Conservation (phyloP, 768 basidiomycete genomes). For the Mrakia blollopis region DNA sequence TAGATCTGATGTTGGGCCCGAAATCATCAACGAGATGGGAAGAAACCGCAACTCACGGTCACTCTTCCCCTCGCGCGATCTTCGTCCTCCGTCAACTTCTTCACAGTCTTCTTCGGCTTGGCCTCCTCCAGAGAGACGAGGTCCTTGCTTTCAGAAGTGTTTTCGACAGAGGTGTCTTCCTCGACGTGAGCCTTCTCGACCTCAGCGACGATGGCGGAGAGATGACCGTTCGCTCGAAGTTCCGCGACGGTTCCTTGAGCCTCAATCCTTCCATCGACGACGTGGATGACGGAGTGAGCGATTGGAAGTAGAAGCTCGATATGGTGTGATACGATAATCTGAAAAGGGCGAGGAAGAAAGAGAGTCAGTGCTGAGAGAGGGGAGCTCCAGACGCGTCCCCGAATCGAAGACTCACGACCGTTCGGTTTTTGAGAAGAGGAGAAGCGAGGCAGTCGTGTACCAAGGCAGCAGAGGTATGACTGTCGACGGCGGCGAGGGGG, state of each 20-base stretch:
- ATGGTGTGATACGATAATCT: constrained; percentile 67
- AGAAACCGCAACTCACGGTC: neutral
- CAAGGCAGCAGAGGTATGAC: constrained; percentile 27
- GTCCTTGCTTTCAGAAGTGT: neutral
- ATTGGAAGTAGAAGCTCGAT: constrained; percentile 74
- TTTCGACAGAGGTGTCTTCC: constrained; percentile 10
- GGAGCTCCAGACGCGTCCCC: neutral
- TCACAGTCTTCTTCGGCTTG: constrained; percentile 15
- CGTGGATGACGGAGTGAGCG: constrained; percentile 65
- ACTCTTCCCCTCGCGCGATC: constrained; percentile 70
- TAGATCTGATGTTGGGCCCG: neutral
- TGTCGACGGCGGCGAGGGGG: constrained; percentile 65
- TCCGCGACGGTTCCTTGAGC: constrained; percentile 65
- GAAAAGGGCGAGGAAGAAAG: neutral
- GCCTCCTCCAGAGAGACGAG: constrained; percentile 30
- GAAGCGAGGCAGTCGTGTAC: constrained; percentile 40
- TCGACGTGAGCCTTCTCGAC: constrained; percentile 44
- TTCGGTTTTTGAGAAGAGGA: constrained; percentile 42
- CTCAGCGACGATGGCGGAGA: constrained; percentile 58
- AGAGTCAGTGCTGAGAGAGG: neutral
- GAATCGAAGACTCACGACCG: constrained; percentile 43
- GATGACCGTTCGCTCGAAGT: constrained; percentile 56
- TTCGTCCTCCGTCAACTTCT: constrained; percentile 65
- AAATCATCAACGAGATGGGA: neutral
- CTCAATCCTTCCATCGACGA: constrained; percentile 77